Conservation (phyloP, 2,329 filamentous ascomycete species). For the Ceratocystis albifundus region DNA sequence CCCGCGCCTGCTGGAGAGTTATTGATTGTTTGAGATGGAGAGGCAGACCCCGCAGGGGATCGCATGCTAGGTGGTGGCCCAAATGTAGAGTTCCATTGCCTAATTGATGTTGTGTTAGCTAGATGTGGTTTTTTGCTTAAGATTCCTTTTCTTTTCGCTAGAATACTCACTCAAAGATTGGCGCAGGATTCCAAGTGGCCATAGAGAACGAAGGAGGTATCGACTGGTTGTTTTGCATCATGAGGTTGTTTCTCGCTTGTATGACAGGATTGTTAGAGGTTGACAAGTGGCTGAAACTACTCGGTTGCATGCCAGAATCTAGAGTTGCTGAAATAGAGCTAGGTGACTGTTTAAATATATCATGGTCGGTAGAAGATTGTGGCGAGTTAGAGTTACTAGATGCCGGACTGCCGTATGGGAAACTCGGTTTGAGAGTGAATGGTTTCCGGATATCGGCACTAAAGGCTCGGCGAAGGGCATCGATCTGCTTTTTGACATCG, state of each 20-base stretch:
- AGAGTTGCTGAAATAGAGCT: slow-evolving; percentile 13
- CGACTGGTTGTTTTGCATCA: slow-evolving; percentile 35
- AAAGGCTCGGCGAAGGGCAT: slow-evolving; percentile 80
- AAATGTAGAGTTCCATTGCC: slow-evolving; percentile 93
- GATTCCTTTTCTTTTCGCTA: too few species aligned
- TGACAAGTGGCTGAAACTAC: slow-evolving; percentile 15
- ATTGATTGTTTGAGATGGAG: slow-evolving; percentile 29
- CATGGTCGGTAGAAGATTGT: slow-evolving; percentile 31
- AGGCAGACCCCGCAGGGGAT: slow-evolving; percentile 35
- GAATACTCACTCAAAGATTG: slow-evolving; percentile 73
- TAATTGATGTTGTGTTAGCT: slow-evolving; percentile 30
- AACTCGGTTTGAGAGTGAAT: slow-evolving; percentile 78
- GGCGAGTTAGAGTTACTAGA: slow-evolving; percentile 53
- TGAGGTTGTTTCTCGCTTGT: slow-evolving; percentile 17
- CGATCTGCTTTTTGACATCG: slow-evolving; percentile 80
- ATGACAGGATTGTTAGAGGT: slow-evolving; percentile 26
- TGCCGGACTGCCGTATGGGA: slow-evolving; percentile 73
- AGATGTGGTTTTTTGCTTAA: background rate
- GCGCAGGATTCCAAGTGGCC: slow-evolving; percentile 67
- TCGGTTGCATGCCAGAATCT: slow-evolving; percentile 13
- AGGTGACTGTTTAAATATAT: slow-evolving; percentile 19
- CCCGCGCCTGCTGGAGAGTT: slow-evolving; percentile 14
- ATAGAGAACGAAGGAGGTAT: slow-evolving; percentile 41
- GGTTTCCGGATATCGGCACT: slow-evolving; percentile 74
- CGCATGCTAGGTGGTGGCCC: slow-evolving; percentile 34